These are phyloP conservation scores for Macrocystidia cucumis DNA, from an alignment of 1,284 basidiomycete genomes.

Conservation along the genomic window DNA sequence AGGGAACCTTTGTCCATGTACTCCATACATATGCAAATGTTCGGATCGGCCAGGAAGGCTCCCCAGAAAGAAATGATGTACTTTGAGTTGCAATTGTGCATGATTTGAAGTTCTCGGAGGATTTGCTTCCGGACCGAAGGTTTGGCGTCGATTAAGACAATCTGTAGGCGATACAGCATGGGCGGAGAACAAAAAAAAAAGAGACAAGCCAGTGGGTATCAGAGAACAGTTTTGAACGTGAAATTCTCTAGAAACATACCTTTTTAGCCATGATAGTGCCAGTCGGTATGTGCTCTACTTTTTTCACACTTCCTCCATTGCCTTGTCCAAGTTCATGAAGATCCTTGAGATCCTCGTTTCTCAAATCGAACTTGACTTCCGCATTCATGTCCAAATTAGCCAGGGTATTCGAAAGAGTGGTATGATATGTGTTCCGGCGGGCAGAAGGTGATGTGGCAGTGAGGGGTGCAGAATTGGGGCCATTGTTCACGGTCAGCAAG, in stretches of 20 bases:
- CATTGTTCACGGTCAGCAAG: constrained; percentile 19
- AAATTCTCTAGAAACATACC: no score
- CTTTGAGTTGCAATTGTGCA: constrained; percentile 92
- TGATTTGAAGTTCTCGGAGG: constrained; percentile 94
- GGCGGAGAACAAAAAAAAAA: constrained; percentile 4
- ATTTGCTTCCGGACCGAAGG: constrained; percentile 98
- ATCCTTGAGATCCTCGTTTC: constrained; percentile 80
- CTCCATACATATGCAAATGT: constrained; percentile 99
- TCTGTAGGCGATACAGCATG: constrained; percentile 47
- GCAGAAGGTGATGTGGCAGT: constrained; percentile 27
- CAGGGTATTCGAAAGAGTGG: constrained; percentile 52
- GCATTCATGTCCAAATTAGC: constrained; percentile 71
- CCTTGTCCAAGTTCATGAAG: constrained; percentile 89
- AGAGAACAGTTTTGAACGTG: no score
- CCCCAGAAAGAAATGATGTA: constrained; percentile 98
- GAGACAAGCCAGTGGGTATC: no score
- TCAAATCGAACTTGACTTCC: constrained; percentile 69
- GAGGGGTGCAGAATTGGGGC: constrained; percentile 23
- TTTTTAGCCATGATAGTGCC: constrained; percentile 92
- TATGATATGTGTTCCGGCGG: constrained; percentile 30
- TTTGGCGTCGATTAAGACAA: constrained; percentile 97
- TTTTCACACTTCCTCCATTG: constrained; percentile 95
- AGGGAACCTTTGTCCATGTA: constrained; percentile 90
- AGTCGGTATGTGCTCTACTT: constrained; percentile 84
- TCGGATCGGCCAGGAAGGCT: constrained; percentile 92